phyloP scores from a whole-genome alignment of 2,329 filamentous ascomycete genomes.

The Ascomycota sp. region DNA sequence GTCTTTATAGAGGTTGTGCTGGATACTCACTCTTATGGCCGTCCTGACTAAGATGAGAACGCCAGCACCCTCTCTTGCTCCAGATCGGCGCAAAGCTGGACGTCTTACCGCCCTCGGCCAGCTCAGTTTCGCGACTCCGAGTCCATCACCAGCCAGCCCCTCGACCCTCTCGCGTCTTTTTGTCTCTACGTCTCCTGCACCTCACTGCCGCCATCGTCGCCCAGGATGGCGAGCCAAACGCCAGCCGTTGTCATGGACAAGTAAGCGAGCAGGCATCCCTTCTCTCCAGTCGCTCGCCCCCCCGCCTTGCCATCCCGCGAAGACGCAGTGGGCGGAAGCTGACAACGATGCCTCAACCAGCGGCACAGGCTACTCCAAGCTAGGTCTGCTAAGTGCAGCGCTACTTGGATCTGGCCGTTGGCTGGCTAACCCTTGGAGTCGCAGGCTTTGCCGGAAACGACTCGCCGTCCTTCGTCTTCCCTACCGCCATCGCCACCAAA shows the following conservation, averaged over 20 bases:
- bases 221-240: conserved; percentile 80
- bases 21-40: too few species aligned
- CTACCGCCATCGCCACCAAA: conserved; percentile 94
- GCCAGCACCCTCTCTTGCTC: too few species aligned
- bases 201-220: neutral
- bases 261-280: conserved; percentile 42
- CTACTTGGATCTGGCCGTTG: neutral
- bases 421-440: conserved; percentile 7
- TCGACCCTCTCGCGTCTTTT: too few species aligned
- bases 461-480: conserved; percentile 96
- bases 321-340: conserved; percentile 8
- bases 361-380: conserved; percentile 97
- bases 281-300: conserved; percentile 9
- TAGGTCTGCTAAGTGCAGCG: conserved; percentile 39
- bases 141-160: too few species aligned
- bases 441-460: conserved; percentile 96
- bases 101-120: too few species aligned
- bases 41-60: too few species aligned
- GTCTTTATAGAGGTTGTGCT: too few species aligned
- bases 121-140: too few species aligned
- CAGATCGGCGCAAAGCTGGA: too few species aligned
- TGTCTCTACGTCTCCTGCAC: too few species aligned
- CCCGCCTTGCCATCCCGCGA: conserved; percentile 7
- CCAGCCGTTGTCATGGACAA: conserved; percentile 99
- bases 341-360: conserved; percentile 26